A percentile compares a stretch with the other conserved stretches of the same genome.
Conservation (phyloP, 805 yeast species). For the Spathaspora sp. region DNA sequence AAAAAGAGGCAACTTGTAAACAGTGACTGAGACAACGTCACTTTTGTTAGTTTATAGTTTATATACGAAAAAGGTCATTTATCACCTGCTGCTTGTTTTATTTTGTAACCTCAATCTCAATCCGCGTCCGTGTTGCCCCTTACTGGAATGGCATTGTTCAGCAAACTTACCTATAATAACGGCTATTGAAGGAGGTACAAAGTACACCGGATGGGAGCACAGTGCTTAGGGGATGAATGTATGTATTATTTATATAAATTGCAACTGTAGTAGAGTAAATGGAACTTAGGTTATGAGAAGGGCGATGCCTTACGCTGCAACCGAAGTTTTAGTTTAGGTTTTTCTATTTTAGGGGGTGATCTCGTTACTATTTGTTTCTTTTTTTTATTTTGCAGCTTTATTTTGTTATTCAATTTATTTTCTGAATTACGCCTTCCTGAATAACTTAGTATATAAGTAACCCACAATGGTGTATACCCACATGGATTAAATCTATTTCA, state of each 20-base stretch:
- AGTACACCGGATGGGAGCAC: too few species aligned
- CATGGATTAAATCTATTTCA: background rate
- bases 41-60: too few species aligned
- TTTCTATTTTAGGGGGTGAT: background rate
- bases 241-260: too few species aligned
- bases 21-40: background rate
- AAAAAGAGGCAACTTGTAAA: background rate
- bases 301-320: too few species aligned
- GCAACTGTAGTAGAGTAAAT: too few species aligned
- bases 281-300: too few species aligned
- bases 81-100: background rate
- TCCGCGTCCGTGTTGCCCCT: background rate
- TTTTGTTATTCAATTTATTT: background rate
- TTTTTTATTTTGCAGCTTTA: background rate
- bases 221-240: too few species aligned
- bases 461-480: background rate
- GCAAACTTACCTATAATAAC: too few species aligned
- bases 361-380: background rate
- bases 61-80: background rate
- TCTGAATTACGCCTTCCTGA: background rate
- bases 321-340: background rate
- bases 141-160: too few species aligned
- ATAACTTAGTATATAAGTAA: background rate
- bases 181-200: too few species aligned
- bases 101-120: background rate